phyloP scores from a whole-genome alignment of 805 yeast genomes.

The Soucietia sequanensis region DNA sequence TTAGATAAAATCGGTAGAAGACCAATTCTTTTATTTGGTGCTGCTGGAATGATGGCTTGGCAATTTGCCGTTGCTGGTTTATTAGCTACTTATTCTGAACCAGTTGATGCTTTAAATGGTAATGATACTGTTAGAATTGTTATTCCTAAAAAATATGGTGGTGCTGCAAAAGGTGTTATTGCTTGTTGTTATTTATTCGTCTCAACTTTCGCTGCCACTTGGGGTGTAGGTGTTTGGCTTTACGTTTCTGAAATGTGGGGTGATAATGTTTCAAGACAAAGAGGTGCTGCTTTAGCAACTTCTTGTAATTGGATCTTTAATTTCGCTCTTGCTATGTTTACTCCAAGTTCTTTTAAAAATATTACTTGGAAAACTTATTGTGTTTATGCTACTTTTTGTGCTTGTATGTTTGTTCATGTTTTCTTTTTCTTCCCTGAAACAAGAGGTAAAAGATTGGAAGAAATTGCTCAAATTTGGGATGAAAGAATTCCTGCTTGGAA shows the following conservation, averaged over 20 bases:
- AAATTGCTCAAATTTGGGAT: conserved; percentile 42
- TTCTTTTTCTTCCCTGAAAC: conserved; percentile 55
- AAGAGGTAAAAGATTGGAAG: conserved; percentile 53
- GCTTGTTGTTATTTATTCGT: conserved; percentile 54
- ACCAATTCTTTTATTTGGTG: conserved; percentile 48
- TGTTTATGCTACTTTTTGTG: conserved; percentile 51
- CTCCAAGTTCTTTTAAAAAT: conserved; percentile 53
- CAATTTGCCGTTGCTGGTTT: conserved; percentile 35
- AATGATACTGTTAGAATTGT: conserved; percentile 27
- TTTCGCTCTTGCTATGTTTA: conserved; percentile 61
- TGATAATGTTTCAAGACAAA: conserved; percentile 49
- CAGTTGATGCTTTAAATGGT: conserved; percentile 20
- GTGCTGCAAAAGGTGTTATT: conserved; percentile 43
- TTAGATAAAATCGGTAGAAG: conserved; percentile 67
- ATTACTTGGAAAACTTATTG: conserved; percentile 56
- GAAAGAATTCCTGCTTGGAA: conserved; percentile 39
- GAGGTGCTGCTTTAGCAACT: conserved; percentile 66
- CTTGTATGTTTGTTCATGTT: conserved; percentile 43
- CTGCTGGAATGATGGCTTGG: conserved; percentile 37
- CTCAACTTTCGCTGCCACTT: conserved; percentile 49
- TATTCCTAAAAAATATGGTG: conserved; percentile 29
- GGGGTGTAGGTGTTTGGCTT: conserved; percentile 56
- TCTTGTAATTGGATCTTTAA: conserved; percentile 66
- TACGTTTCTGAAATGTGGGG: conserved; percentile 63
- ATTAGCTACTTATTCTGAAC: conserved; percentile 36